Percentiles rank a stretch among this genome's conserved stretches.
These are phyloP conservation scores for Calocybe indica DNA, from an alignment of 768 basidiomycete genomes.

Conservation along the genomic window DNA sequence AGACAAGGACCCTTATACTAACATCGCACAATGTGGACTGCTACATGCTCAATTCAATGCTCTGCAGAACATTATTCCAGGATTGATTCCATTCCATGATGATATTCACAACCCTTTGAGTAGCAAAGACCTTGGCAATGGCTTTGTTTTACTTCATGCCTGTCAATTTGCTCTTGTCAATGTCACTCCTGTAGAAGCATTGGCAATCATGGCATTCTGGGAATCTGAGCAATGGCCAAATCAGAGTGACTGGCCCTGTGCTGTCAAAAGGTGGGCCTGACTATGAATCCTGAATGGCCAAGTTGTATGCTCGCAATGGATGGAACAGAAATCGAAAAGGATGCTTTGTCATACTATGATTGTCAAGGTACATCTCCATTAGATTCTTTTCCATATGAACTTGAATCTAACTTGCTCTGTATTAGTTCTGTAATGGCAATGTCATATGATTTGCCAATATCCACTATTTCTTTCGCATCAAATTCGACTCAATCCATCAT, in stretches of 20 bases:
- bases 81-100: slow-evolving; percentile 2
- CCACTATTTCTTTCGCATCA: neutral
- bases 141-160: neutral
- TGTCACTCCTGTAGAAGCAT: neutral
- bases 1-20: slow-evolving; percentile 12
- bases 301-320: slow-evolving; percentile 4
- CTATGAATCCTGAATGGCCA: slow-evolving; percentile 16
- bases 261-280: slow-evolving; percentile 10
- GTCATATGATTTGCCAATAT: neutral
- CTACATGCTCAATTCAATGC: slow-evolving; percentile 12
- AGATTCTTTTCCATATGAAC: neutral
- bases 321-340: neutral
- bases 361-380: neutral
- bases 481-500: neutral
- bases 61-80: slow-evolving; percentile 9
- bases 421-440: neutral
- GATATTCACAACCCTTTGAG: neutral
- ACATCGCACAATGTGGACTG: slow-evolving; percentile 19
- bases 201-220: neutral
- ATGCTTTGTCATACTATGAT: neutral
- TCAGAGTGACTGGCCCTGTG: neutral
- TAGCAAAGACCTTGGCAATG: neutral
- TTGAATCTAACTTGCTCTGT: neutral
- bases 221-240: neutral
- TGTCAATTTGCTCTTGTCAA: neutral